Percentiles rank a stretch among this genome's conserved stretches.
phyloP scores from a whole-genome alignment of 2,329 filamentous ascomycete genomes.

The Ramularia endophylla region DNA sequence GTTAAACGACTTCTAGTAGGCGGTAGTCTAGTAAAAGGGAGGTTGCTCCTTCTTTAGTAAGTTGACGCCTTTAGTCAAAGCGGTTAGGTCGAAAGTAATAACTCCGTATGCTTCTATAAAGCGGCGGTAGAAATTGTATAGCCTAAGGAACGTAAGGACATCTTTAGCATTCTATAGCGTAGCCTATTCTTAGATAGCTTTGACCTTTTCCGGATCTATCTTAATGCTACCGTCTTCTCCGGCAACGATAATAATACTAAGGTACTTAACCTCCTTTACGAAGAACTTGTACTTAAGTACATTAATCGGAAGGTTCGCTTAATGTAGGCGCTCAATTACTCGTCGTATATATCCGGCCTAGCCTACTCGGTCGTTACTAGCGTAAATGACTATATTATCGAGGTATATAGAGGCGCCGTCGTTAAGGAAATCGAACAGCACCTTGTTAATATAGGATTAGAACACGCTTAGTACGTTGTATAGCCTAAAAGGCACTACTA shows the following conservation, averaged over 20 bases:
- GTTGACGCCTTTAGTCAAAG: neutral
- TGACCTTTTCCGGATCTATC: slow-evolving; percentile 13
- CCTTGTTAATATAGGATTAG: slow-evolving; percentile 26
- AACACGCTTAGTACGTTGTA: slow-evolving; percentile 17
- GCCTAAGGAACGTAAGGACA: neutral
- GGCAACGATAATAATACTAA: slow-evolving; percentile 19
- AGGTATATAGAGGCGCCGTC: slow-evolving; percentile 20
- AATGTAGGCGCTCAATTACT: slow-evolving; percentile 22
- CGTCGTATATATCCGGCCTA: slow-evolving; percentile 22
- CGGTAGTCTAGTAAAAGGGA: too few relatives aligned
- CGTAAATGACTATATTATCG: slow-evolving; percentile 27
- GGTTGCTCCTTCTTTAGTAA: neutral
- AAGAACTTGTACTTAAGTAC: slow-evolving; percentile 7
- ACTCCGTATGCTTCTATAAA: neutral
- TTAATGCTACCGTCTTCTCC: slow-evolving; percentile 15
- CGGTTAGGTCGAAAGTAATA: neutral
- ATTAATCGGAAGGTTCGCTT: slow-evolving; percentile 11
- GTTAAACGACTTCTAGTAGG: too few relatives aligned
- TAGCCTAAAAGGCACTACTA: slow-evolving; percentile 24
- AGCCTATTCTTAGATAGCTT: slow-evolving; percentile 1
- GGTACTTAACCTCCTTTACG: slow-evolving; percentile 25
- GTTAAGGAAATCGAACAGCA: slow-evolving; percentile 22
- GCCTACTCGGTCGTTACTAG: slow-evolving; percentile 18
- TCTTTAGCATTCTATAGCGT: neutral
- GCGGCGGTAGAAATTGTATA: neutral